Evolutionary conservation across 108 stramenopile species (phyloP).

Genomic region (Fistulifera pelliculosa): DNA sequence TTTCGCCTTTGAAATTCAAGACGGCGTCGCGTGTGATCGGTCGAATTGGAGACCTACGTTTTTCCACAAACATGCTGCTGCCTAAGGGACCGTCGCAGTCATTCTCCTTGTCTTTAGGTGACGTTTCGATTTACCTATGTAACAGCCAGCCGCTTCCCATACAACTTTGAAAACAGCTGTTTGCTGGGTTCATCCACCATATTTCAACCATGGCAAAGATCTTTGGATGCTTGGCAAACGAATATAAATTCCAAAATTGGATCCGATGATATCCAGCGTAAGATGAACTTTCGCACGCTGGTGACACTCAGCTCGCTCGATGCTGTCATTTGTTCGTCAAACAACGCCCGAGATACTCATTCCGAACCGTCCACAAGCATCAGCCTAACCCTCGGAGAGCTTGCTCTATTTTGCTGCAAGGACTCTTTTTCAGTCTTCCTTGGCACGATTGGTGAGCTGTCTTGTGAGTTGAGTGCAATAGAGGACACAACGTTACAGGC

Average conservation of each 20-base stretch:
- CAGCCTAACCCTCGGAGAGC: constrained; percentile 39
- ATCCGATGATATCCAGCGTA: constrained; percentile 36
- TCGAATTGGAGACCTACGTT: constrained; percentile 56
- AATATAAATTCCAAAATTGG: background rate
- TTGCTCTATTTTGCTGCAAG: constrained; percentile 50
- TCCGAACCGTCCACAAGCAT: constrained; percentile 31
- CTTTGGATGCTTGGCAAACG: background rate
- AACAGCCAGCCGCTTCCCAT: constrained; percentile 30
- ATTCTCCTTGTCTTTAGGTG: constrained; percentile 49
- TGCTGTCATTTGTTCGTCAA: constrained; percentile 22
- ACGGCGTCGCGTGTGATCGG: constrained; percentile 42
- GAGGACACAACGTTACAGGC: background rate
- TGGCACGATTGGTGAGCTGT: constrained; percentile 49
- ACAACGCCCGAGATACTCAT: background rate
- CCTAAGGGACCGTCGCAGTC: constrained; percentile 42
- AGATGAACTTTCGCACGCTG: constrained; percentile 52
- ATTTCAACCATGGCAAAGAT: constrained; percentile 3
- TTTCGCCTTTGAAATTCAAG: constrained; percentile 31
- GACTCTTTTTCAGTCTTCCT: constrained; percentile 75
- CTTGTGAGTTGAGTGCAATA: constrained; percentile 5
- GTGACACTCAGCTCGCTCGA: constrained; percentile 54
- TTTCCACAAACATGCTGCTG: constrained; percentile 59
- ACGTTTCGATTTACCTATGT: constrained; percentile 40
- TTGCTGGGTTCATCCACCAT: constrained; percentile 4
- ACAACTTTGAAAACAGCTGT: constrained; percentile 49